Conservation (phyloP, 345 rosid genomes). For the Durio zibethinus region DNA sequence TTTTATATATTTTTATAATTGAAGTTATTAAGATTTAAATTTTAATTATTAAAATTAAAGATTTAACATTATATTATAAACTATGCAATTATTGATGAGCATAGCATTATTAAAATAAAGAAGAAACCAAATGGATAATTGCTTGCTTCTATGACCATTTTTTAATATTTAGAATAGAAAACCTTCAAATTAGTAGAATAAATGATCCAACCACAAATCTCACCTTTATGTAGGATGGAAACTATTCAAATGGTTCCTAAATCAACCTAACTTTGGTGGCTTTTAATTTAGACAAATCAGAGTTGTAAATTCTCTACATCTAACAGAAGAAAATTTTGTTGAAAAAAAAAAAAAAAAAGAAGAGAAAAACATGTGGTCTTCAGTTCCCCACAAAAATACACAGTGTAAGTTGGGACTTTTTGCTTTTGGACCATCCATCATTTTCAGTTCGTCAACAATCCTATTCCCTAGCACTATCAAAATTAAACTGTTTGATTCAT, state of each 20-base stretch:
- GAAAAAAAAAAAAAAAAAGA: not conserved
- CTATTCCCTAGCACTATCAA: not conserved
- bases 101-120: not conserved
- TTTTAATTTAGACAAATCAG: not conserved
- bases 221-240: too few species aligned
- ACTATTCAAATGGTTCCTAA: too few species aligned
- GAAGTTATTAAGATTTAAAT: too few species aligned
- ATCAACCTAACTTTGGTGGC: not conserved
- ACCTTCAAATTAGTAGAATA: not conserved
- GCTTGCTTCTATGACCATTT: not conserved
- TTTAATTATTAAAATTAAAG: too few species aligned
- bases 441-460: not conserved
- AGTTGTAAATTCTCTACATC: not conserved
- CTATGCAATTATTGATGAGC: too few species aligned
- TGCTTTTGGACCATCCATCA: conserved; percentile 6
- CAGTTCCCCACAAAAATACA: too few species aligned
- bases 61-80: too few species aligned
- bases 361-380: not conserved
- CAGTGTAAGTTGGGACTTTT: not conserved
- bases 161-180: not conserved
- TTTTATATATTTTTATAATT: too few species aligned
- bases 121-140: not conserved
- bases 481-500: not conserved
- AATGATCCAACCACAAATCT: too few species aligned
- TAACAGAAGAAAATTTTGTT: not conserved